Conservation (phyloP, 1,284 basidiomycete genomes). For the Crepidotus sp. region DNA sequence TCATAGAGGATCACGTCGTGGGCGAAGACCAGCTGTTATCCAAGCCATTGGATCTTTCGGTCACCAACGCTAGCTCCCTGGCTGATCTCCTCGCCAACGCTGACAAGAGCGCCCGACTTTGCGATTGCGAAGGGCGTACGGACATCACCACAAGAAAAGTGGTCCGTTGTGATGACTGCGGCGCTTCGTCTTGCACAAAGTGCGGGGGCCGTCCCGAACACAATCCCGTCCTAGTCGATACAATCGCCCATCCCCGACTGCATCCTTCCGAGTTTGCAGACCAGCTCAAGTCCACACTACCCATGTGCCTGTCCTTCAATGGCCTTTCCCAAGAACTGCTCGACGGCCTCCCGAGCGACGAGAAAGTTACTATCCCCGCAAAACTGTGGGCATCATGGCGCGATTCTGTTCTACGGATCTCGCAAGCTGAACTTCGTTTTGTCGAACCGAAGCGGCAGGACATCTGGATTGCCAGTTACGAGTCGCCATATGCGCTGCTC, state of each 20-base stretch:
- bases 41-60: slow-evolving; percentile 62
- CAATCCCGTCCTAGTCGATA: slow-evolving; percentile 52
- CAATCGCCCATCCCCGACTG: slow-evolving; percentile 41
- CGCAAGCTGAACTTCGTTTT: slow-evolving; percentile 67
- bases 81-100: slow-evolving; percentile 58
- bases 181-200: slow-evolving; percentile 71
- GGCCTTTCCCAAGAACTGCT: slow-evolving; percentile 48
- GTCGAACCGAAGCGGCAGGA: slow-evolving; percentile 82
- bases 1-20: slow-evolving; percentile 41
- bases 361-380: slow-evolving; percentile 37
- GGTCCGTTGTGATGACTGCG: slow-evolving; percentile 69
- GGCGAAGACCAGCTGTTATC: slow-evolving; percentile 61
- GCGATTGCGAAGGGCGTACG: slow-evolving; percentile 82
- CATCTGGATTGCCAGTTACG: slow-evolving; percentile 79
- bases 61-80: slow-evolving; percentile 41
- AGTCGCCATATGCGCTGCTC: slow-evolving; percentile 61
- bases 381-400: slow-evolving; percentile 62
- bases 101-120: slow-evolving; percentile 67
- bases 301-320: slow-evolving; percentile 73
- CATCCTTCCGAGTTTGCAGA: slow-evolving; percentile 67
- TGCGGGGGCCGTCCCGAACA: slow-evolving; percentile 91
- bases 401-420: slow-evolving; percentile 57
- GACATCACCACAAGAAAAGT: slow-evolving; percentile 68
- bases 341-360: slow-evolving; percentile 38
- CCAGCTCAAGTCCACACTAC: slow-evolving; percentile 71